Percentiles rank a stretch among this genome's conserved stretches.
phyloP scores from a whole-genome alignment of 2,329 filamentous ascomycete species.

The Cladosporium halotolerans region DNA sequence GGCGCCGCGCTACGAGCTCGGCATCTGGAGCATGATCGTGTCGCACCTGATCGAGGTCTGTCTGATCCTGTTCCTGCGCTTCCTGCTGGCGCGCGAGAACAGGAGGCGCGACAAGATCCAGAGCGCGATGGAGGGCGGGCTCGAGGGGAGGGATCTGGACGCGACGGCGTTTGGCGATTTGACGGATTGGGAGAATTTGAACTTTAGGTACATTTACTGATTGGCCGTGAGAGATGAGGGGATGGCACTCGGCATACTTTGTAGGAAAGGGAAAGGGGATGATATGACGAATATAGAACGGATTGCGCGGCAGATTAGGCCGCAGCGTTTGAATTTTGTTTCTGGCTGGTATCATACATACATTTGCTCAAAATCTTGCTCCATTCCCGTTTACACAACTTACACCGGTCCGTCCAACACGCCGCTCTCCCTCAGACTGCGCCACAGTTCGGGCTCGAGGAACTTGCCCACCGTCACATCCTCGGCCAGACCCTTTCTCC shows the following conservation, averaged over 20 bases:
- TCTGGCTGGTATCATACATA: conserved; percentile 9
- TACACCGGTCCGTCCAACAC: conserved; percentile 10
- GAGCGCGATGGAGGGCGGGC: conserved; percentile 39
- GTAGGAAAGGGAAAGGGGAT: too few species aligned
- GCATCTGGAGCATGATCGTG: conserved; percentile 55
- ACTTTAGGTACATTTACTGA: conserved; percentile 40
- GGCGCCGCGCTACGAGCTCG: conserved; percentile 52
- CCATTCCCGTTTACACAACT: neutral
- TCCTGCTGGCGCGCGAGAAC: conserved; percentile 46
- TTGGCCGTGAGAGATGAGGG: too few species aligned
- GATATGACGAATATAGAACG: too few species aligned
- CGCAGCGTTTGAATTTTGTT: neutral
- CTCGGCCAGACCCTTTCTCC: conserved; percentile 89
- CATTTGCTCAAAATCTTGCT: neutral
- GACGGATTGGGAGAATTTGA: conserved; percentile 56
- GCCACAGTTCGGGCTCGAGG: conserved; percentile 85
- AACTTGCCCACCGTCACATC: conserved; percentile 96
- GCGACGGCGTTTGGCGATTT: conserved; percentile 52
- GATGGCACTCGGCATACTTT: too few species aligned
- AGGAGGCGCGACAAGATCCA: conserved; percentile 44
- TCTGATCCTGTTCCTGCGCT: conserved; percentile 41
- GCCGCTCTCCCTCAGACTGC: conserved; percentile 7
- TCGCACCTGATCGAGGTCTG: conserved; percentile 48
- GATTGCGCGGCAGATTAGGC: too few species aligned
- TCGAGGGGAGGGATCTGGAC: conserved; percentile 17